phyloP scores from a whole-genome alignment of 2,329 filamentous ascomycete genomes.

The Exophiala sp. region DNA sequence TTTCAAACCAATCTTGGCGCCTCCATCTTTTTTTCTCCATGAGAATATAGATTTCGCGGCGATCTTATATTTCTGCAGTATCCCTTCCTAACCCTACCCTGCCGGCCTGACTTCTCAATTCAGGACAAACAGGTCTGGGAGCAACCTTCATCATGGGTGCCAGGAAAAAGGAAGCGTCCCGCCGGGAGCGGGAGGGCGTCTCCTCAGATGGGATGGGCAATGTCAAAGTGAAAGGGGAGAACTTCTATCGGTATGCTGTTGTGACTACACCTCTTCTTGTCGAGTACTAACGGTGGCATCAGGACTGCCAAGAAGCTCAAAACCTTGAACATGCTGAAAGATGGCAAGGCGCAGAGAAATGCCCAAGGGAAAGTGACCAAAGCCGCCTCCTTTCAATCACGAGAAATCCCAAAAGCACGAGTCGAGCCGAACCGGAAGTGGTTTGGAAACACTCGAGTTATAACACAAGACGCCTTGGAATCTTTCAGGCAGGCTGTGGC shows the following conservation, averaged over 20 bases:
- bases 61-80: not conserved
- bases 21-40: not conserved
- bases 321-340: constrained; percentile 82
- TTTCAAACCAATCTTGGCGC: not conserved
- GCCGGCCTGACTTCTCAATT: not conserved
- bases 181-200: constrained; percentile 80
- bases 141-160: constrained; percentile 61
- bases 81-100: not conserved
- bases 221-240: constrained; percentile 91
- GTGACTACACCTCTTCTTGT: constrained; percentile 5
- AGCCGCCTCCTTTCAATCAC: constrained; percentile 75
- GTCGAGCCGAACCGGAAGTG: constrained; percentile 96
- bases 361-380: constrained; percentile 76
- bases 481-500: constrained; percentile 89
- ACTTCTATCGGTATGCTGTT: constrained; percentile 76
- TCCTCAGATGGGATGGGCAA: constrained; percentile 81
- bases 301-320: constrained; percentile 79
- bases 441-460: constrained; percentile 91
- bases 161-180: constrained; percentile 81
- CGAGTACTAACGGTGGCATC: constrained; percentile 12
- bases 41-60: not conserved
- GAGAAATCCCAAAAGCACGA: constrained; percentile 72
- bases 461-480: constrained; percentile 79
- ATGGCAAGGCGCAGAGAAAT: constrained; percentile 76
- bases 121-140: not conserved